Percentiles rank a stretch among this genome's conserved stretches.
These are phyloP conservation scores for Pythium pectinolyticum DNA, from an alignment of 352 stramenopile species.

Conservation along the genomic window DNA sequence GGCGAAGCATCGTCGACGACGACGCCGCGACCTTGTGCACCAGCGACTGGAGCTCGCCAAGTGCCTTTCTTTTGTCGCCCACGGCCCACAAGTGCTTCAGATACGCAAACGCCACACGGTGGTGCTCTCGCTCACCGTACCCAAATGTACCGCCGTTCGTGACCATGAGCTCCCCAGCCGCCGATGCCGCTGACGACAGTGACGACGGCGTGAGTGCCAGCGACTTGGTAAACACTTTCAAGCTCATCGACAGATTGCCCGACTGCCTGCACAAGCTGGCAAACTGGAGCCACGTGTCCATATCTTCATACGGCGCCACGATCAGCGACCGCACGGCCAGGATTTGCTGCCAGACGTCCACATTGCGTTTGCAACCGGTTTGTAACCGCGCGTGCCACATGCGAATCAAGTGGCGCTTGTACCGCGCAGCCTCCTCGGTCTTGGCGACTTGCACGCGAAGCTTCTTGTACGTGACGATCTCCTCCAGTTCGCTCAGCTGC, in stretches of 20 bases:
- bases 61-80: slow-evolving; percentile 83
- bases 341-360: slow-evolving; percentile 95
- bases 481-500: slow-evolving; percentile 95
- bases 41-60: slow-evolving; percentile 78
- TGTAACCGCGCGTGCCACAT: slow-evolving; percentile 84
- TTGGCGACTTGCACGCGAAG: slow-evolving; percentile 66
- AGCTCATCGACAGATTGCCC: slow-evolving; percentile 82
- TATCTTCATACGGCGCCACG: slow-evolving; percentile 86
- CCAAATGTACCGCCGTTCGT: slow-evolving; percentile 39
- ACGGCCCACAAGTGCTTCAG: slow-evolving; percentile 83
- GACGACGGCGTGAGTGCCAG: slow-evolving; percentile 54
- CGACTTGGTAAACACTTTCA: slow-evolving; percentile 86
- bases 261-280: slow-evolving; percentile 91
- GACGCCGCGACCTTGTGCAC: slow-evolving; percentile 77
- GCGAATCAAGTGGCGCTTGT: slow-evolving; percentile 79
- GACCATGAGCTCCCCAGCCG: slow-evolving; percentile 14
- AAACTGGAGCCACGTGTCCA: slow-evolving; percentile 95
- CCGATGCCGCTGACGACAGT: slow-evolving; percentile 9
- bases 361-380: slow-evolving; percentile 85
- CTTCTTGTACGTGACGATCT: slow-evolving; percentile 87
- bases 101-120: slow-evolving; percentile 80
- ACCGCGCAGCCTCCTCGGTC: slow-evolving; percentile 68
- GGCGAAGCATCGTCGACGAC: slow-evolving; percentile 34
- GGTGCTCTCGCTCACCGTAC: slow-evolving; percentile 83
- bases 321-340: slow-evolving; percentile 94